Percentiles rank a stretch among this genome's conserved stretches.
These are phyloP conservation scores for Lepidium campestre DNA, from an alignment of 441 rosid genomes.

Conservation along the genomic window DNA sequence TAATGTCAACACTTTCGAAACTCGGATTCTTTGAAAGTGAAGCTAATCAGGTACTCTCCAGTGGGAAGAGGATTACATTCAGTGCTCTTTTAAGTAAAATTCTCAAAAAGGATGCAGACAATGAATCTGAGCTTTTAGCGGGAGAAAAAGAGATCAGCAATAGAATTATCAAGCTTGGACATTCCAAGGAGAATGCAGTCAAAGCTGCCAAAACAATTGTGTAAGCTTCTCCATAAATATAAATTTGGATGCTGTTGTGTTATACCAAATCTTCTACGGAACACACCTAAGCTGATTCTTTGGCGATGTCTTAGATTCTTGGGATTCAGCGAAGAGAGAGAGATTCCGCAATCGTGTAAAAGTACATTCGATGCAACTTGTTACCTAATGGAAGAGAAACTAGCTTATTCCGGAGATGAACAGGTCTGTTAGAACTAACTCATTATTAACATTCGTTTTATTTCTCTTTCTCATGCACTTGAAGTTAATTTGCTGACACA, in stretches of 20 bases:
- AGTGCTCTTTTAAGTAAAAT: slow-evolving; percentile 49
- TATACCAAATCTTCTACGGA: background rate
- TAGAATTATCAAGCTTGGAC: slow-evolving; percentile 55
- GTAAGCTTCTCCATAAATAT: slow-evolving; percentile 33
- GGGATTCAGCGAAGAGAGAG: slow-evolving; percentile 59
- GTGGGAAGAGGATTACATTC: slow-evolving; percentile 42
- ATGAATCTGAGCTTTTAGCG: slow-evolving; percentile 16
- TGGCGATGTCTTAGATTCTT: slow-evolving; percentile 47
- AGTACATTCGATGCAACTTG: slow-evolving; percentile 68
- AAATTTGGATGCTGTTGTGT: background rate
- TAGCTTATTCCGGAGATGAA: slow-evolving; percentile 65
- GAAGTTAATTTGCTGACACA: slow-evolving; percentile 1
- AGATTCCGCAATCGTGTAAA: slow-evolving; percentile 61
- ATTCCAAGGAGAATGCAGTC: slow-evolving; percentile 54
- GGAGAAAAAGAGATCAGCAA: slow-evolving; percentile 58
- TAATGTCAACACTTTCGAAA: slow-evolving; percentile 69
- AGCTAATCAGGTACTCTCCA: slow-evolving; percentile 41
- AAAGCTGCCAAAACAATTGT: slow-evolving; percentile 66
- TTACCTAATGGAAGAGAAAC: slow-evolving; percentile 75
- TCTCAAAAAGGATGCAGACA: slow-evolving; percentile 34
- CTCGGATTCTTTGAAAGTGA: slow-evolving; percentile 56
- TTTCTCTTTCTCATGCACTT: background rate
- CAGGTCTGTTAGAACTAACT: slow-evolving; percentile 41
- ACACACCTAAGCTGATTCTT: background rate
- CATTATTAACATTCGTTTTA: background rate